Percentiles rank a stretch among this genome's conserved stretches.
These are phyloP conservation scores for Streptanthus diversifolius DNA, from an alignment of 345 rosid species.

Conservation along the genomic window DNA sequence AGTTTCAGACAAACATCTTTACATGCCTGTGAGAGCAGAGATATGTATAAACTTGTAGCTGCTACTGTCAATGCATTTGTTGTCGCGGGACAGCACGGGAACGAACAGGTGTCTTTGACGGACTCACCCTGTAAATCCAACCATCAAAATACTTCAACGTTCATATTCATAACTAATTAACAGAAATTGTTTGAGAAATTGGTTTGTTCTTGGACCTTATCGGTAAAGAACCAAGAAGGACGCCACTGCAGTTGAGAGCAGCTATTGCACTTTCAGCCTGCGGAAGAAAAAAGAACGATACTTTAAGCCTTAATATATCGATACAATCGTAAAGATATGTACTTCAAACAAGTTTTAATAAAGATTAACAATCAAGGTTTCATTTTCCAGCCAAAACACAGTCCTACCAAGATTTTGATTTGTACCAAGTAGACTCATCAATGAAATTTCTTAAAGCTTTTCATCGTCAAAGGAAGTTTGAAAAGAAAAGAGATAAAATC, in stretches of 20 bases:
- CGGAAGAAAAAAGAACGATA: constrained; percentile 2
- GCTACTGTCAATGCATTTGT: constrained; percentile 23
- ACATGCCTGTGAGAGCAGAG: constrained; percentile 27
- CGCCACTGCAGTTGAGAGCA: constrained; percentile 93
- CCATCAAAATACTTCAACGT: not conserved
- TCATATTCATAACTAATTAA: not conserved
- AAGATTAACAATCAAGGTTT: not conserved
- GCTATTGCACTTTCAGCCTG: constrained; percentile 97
- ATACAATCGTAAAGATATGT: not conserved
- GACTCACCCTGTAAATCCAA: constrained; percentile 30
- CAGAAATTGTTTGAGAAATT: not conserved
- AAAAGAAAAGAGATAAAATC: not conserved
- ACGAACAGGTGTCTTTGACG: constrained; percentile 36
- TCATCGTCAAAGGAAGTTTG: not conserved
- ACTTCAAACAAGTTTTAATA: not conserved
- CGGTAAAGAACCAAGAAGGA: constrained; percentile 79
- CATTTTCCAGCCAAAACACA: not conserved
- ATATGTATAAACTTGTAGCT: constrained; percentile 13
- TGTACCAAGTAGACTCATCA: not conserved
- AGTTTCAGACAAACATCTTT: constrained; percentile 31
- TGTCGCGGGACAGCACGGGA: constrained; percentile 23
- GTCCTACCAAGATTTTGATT: not conserved
- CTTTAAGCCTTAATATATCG: not conserved
- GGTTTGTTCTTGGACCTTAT: constrained; percentile 53
- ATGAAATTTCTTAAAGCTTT: not conserved